phyloP scores from a whole-genome alignment of 1,139 yeast species.

The Suhomyces chickasaworum region DNA sequence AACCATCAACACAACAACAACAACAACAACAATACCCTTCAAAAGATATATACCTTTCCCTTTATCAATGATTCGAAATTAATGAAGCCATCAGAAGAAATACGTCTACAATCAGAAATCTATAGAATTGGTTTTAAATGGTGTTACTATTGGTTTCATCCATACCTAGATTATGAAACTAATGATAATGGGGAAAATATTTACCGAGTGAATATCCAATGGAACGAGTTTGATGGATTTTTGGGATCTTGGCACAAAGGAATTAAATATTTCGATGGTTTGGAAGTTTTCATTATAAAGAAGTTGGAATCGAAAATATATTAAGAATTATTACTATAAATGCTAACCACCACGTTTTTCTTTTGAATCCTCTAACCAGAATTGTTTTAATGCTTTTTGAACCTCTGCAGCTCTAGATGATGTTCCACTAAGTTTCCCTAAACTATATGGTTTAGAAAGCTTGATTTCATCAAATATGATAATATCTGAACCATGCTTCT shows the following conservation, averaged over 20 bases:
- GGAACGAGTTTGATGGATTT: constrained; percentile 73
- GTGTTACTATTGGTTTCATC: constrained; percentile 25
- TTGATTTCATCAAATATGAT: constrained; percentile 29
- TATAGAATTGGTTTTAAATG: constrained; percentile 9
- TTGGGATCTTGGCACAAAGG: constrained; percentile 64
- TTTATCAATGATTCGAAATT: not conserved
- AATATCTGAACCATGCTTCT: constrained; percentile 28
- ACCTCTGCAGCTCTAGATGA: constrained; percentile 49
- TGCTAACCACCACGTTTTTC: constrained; percentile 61
- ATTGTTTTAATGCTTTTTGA: constrained; percentile 55
- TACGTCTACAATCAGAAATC: not conserved
- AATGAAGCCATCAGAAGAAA: not conserved
- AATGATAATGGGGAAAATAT: not conserved
- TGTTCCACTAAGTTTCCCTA: constrained; percentile 30
- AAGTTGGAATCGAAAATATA: not conserved
- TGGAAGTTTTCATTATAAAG: constrained; percentile 4
- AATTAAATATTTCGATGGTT: constrained; percentile 46
- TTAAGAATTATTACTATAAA: not conserved
- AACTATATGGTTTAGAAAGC: constrained; percentile 33
- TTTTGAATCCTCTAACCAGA: constrained; percentile 54
- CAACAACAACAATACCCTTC: too few relatives aligned
- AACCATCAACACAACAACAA: not conserved
- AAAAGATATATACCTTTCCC: not conserved
- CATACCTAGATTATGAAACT: constrained; percentile 14
- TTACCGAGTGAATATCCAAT: constrained; percentile 21